phyloP scores from a whole-genome alignment of 768 basidiomycete genomes.

The Amanita subjunquillea region DNA sequence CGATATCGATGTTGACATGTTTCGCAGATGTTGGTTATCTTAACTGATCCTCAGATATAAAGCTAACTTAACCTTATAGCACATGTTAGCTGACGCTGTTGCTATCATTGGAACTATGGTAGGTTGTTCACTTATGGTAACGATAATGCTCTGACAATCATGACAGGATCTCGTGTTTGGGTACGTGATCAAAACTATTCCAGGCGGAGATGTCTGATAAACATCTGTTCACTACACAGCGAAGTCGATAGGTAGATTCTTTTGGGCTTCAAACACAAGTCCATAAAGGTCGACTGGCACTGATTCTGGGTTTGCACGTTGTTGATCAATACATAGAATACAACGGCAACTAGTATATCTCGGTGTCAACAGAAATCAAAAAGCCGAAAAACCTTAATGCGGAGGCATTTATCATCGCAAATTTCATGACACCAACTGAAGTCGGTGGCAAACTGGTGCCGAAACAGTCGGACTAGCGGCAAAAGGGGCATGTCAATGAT shows the following conservation, averaged over 20 bases:
- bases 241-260: constrained; percentile 26
- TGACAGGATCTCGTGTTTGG: constrained; percentile 84
- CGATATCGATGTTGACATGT: constrained; percentile 9
- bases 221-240: constrained; percentile 12
- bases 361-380: neutral
- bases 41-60: constrained; percentile 6
- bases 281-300: neutral
- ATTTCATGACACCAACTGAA: neutral
- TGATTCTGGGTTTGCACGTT: neutral
- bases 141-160: constrained; percentile 5
- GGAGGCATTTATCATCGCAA: neutral
- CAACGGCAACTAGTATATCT: neutral
- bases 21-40: constrained; percentile 30
- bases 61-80: constrained; percentile 30
- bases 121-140: constrained; percentile 16
- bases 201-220: neutral
- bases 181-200: constrained; percentile 33
- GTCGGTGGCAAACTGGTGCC: neutral
- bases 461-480: neutral
- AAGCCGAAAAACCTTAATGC: neutral
- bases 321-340: neutral
- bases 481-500: neutral
- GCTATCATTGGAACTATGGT: constrained; percentile 98
- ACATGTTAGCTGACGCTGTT: constrained; percentile 90
- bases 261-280: neutral